phyloP scores from a whole-genome alignment of 768 basidiomycete species.

The Tulasnella sp. region DNA sequence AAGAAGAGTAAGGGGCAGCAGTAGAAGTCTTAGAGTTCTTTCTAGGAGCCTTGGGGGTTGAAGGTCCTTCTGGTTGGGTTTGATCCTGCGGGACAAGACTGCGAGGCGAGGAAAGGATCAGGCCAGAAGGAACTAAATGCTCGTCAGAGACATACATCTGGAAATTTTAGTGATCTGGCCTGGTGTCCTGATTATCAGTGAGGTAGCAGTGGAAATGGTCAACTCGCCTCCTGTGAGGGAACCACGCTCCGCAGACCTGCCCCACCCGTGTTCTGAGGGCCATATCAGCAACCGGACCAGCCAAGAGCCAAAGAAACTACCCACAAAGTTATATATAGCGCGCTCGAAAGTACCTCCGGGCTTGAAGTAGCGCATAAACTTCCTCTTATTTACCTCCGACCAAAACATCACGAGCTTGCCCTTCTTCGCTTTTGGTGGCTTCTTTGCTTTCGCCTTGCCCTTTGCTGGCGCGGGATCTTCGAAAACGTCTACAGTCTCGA shows the following conservation, averaged over 20 bases:
- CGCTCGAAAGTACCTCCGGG: slow-evolving; percentile 20
- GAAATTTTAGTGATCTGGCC: neutral
- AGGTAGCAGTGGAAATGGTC: neutral
- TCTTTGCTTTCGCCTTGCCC: slow-evolving; percentile 1
- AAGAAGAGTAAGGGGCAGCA: neutral
- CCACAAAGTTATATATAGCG: neutral
- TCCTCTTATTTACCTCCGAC: neutral
- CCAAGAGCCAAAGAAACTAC: neutral
- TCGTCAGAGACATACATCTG: neutral
- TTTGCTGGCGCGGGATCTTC: slow-evolving; percentile 16
- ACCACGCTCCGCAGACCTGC: neutral
- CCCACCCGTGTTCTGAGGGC: neutral
- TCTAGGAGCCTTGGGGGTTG: neutral
- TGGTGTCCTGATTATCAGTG: neutral
- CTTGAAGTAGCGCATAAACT: slow-evolving; percentile 24
- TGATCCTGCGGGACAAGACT: neutral
- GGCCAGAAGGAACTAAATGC: neutral
- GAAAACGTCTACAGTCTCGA: neutral
- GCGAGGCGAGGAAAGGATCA: neutral
- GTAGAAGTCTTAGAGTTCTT: neutral
- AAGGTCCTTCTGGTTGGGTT: neutral
- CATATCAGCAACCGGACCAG: neutral
- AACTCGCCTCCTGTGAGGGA: neutral
- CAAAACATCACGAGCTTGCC: slow-evolving; percentile 19
- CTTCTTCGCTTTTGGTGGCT: neutral